Evolutionary conservation across 2,329 filamentous ascomycete species (phyloP), one percentile per base, ranked within the genome.

Genomic region (Ascochyta lentis): DNA sequence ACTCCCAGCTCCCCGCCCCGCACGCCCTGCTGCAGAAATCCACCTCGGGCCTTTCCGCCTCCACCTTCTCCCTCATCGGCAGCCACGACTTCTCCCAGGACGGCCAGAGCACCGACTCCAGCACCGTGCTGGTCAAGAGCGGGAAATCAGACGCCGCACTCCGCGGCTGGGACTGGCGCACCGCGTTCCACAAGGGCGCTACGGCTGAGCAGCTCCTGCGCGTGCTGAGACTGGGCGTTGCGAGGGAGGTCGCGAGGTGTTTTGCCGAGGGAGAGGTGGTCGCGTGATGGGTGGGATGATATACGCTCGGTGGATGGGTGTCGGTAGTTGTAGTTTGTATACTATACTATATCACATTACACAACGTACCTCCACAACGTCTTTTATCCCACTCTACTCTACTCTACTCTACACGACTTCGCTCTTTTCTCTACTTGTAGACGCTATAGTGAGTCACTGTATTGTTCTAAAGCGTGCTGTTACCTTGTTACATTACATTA

Each of bases 161-260:
- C 61, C 79, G 89, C 49, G 86, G 86, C 12, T 92, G 89, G 90
- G 90, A 87, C 79, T 96, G 89, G 88, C 80, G 86, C 69, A 78
- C 77, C 8, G 82, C 81, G 1, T 78, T 91, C 41, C 72, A 78
- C 9, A 82, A 84, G 27, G 81, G 80, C 10, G 85, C 83, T 16
- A 86, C 79, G 59, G 89, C 86, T 0, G 81, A 82, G 43, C 89
- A 94, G 60, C 80, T 97, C n/a, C 77, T 96, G 56, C 82, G 83
- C 61, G 83, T 88, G 61, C 72, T 96, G 75, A 84, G 93, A 61
- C 74, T 91, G 47, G 89, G 88, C 2, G 75, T 96, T 68, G 89
- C 91, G 13, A 86, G 84, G 72, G 91, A 95, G 63, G 77, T 96
- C 69, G 89, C 86, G 13, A 83, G 81, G 67, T 79, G 88, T 49